A percentile compares a stretch with the other conserved stretches of the same genome.
Conservation (phyloP, 495 filamentous ascomycete genomes). For the Talaromyces wortmannii region DNA sequence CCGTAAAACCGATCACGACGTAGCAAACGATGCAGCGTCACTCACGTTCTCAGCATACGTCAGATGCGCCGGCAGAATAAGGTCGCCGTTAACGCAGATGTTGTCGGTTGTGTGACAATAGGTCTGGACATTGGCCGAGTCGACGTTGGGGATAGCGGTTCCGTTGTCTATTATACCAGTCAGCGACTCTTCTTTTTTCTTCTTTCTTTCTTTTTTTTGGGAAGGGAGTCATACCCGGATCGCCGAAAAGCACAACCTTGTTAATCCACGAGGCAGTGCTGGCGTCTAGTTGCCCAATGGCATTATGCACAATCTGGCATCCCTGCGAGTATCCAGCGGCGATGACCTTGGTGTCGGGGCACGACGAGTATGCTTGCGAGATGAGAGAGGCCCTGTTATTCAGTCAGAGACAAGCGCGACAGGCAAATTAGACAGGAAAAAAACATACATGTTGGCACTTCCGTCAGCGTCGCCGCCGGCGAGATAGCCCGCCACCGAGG, state of each 20-base stretch:
- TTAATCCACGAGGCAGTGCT: constrained; percentile 14
- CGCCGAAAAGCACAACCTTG: constrained; percentile 27
- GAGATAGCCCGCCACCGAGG: constrained; percentile 24
- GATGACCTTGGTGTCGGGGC: constrained; percentile 19
- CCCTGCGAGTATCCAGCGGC: constrained; percentile 21
- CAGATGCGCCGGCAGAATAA: constrained; percentile 20
- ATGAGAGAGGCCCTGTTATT: constrained; percentile 8
- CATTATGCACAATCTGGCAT: constrained; percentile 22
- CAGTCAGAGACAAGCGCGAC: background rate
- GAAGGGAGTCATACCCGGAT: constrained; percentile 12
- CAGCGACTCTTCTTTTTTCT: background rate
- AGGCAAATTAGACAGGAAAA: background rate
- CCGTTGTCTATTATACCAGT: constrained; percentile 14
- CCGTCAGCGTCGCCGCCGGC: constrained; percentile 25
- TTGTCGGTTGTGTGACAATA: constrained; percentile 25
- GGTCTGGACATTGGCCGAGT: constrained; percentile 16
- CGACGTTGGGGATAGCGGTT: constrained; percentile 15
- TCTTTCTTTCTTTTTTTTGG: background rate
- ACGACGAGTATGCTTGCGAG: constrained; percentile 6
- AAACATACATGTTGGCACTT: constrained; percentile 13
- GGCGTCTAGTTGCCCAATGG: constrained; percentile 14
- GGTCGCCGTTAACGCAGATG: constrained; percentile 22
- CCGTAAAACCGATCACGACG: background rate
- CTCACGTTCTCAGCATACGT: constrained; percentile 14
- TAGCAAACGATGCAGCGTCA: constrained; percentile 9